phyloP scores from a whole-genome alignment of 129 eudicot genomes.

The Artemisia tridentata region DNA sequence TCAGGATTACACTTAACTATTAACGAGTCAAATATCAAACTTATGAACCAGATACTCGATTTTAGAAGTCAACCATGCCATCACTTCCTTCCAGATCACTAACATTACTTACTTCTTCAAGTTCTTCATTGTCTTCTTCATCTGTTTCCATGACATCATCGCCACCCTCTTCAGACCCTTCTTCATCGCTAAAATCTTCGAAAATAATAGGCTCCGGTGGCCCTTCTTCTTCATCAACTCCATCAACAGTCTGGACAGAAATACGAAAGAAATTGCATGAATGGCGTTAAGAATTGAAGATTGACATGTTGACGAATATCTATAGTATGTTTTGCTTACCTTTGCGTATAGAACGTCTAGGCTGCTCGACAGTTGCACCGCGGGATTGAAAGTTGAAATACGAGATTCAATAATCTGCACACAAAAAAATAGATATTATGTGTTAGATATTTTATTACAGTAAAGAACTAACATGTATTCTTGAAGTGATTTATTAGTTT shows the following conservation, averaged over 20 bases:
- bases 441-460: too few species aligned
- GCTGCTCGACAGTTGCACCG: slow-evolving; percentile 53
- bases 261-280: neutral
- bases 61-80: slow-evolving; percentile 33
- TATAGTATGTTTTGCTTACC: slow-evolving; percentile 42
- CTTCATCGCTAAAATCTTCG: slow-evolving; percentile 76
- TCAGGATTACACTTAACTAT: neutral
- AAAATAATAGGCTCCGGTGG: slow-evolving; percentile 44
- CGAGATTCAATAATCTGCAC: slow-evolving; percentile 79
- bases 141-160: slow-evolving; percentile 66
- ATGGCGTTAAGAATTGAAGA: neutral
- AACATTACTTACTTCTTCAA: slow-evolving; percentile 45
- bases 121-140: slow-evolving; percentile 47
- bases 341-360: slow-evolving; percentile 72
- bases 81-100: slow-evolving; percentile 63
- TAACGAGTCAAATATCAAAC: neutral
- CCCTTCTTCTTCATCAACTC: slow-evolving; percentile 54
- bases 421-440: neutral
- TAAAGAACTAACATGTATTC: too few species aligned
- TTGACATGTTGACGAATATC: neutral
- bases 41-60: neutral
- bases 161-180: slow-evolving; percentile 48
- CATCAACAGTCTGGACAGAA: slow-evolving; percentile 50
- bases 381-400: slow-evolving; percentile 51
- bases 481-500: too few species aligned